Conservation (phyloP, 768 basidiomycete genomes). For the Tricholomella constricta region DNA sequence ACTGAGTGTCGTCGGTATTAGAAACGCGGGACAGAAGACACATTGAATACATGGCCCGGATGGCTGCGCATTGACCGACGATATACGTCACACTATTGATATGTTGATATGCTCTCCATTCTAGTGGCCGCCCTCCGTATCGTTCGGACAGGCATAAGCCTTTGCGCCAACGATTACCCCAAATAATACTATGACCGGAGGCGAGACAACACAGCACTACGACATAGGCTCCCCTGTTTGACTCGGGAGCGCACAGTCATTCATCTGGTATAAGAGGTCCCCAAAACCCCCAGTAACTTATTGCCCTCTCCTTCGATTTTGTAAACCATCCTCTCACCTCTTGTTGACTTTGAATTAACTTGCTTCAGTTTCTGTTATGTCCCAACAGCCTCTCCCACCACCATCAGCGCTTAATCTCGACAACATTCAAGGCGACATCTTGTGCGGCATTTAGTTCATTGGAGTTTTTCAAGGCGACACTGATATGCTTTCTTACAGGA, state of each 20-base stretch:
- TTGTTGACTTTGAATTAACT: neutral
- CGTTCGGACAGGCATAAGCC: neutral
- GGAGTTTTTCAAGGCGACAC: neutral
- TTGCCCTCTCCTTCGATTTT: neutral
- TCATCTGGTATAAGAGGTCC: neutral
- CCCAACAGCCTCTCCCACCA: slow-evolving; percentile 17
- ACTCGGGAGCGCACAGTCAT: neutral
- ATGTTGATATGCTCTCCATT: no score
- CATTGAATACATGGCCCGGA: no score
- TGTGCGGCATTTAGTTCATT: slow-evolving; percentile 30
- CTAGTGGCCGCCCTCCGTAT: neutral
- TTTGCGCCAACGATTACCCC: neutral
- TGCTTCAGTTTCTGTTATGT: slow-evolving; percentile 12
- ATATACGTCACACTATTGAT: no score
- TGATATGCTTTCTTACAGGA: slow-evolving; percentile 28
- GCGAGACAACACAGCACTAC: neutral
- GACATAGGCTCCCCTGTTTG: neutral
- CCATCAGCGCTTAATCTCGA: slow-evolving; percentile 33
- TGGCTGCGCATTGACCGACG: no score
- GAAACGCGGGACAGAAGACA: no score
- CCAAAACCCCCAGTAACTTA: neutral
- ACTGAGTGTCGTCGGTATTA: neutral
- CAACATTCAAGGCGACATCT: slow-evolving; percentile 51
- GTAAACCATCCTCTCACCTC: neutral
- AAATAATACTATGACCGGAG: neutral